phyloP scores from a whole-genome alignment of 148 eudicot species.

The Simmondsia chinensis region DNA sequence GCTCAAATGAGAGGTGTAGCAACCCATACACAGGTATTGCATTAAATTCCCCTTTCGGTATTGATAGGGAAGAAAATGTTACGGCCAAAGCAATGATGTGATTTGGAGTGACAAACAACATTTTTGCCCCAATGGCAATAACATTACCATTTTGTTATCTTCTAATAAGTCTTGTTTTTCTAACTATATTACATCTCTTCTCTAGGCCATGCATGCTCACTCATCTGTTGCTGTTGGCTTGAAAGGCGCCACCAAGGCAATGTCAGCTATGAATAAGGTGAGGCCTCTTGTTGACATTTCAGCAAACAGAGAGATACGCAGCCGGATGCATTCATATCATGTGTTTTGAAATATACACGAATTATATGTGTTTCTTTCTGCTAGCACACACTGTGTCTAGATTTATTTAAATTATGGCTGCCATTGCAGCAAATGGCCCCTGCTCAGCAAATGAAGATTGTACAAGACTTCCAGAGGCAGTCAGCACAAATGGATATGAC shows the following conservation, averaged over 20 bases:
- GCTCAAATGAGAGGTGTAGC: conserved; percentile 98
- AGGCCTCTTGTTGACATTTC: conserved; percentile 6
- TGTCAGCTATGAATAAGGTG: conserved; percentile 95
- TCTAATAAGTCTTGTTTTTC: neutral
- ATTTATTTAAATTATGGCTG: neutral
- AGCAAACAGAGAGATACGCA: no score
- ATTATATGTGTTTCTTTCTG: neutral
- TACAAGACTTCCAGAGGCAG: conserved; percentile 81
- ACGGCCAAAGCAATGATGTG: no score
- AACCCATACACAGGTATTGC: conserved; percentile 82
- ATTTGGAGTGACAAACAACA: no score
- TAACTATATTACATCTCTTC: neutral
- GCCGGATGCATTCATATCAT: no score
- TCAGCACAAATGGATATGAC: conserved; percentile 98
- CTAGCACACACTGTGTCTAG: neutral
- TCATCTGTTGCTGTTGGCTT: conserved; percentile 88
- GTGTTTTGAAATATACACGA: no score
- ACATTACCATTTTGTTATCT: no score
- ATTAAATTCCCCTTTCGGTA: conserved; percentile 7
- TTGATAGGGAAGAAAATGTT: no score
- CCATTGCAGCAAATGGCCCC: conserved; percentile 84
- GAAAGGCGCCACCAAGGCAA: conserved; percentile 91
- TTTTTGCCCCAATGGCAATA: no score
- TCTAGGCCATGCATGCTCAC: conserved; percentile 91
- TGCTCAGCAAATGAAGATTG: conserved; percentile 66